Base-by-base conservation (phyloP, 768 basidiomycete genomes). In the Mycena capillaripes region DNA sequence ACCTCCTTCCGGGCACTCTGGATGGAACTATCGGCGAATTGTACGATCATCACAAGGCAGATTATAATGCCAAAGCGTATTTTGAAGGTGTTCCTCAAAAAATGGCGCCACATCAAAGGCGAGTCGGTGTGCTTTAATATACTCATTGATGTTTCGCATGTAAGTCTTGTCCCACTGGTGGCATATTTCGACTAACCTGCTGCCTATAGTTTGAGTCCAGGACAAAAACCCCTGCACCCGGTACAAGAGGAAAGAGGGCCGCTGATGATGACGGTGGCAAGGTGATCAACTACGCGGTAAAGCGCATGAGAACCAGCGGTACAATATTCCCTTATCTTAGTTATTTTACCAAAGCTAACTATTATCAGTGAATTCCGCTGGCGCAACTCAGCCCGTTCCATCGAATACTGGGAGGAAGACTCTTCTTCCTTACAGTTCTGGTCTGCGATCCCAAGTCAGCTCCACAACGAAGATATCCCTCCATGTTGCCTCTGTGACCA, bases 91-190 rank as follows among this genome's bases (percentile, higher is more conserved):
- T 67, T 16, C 66, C 66, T 0, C 52, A 58, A 25, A n/a, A 44
- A 52, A 50, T 67, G 66, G 66, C 12, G 27, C 3, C 44, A 58
- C 27, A 14, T 67, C 1, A 27, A 21, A 23, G 65, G 65, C 10
- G 53, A 66, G n/a, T 56, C 36, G 1, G 44, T 66, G 21, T 66
- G 65, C 25, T 57, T 66, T 21, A 21, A 66, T 3, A n/a, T 66
- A 2, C n/a, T 56, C 19, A 66, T 66, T 46, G 52, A 66, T 23
- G 30, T 66, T 29, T 27, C 27, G 14, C 50, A 53, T 53, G 50
- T 53, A 27, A 25, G 50, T 53, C 1, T 29, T 53, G 21, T 53
- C 27, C 27, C 8, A 8, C 50, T 4, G 21, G 29, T 8, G 38
- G 10, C n/a, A n/a, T n/a, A n/a, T 38, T 16, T 16, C 38, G 38